Evolutionary conservation across 768 basidiomycete species (phyloP).

Genomic region (Zangia roseola): DNA sequence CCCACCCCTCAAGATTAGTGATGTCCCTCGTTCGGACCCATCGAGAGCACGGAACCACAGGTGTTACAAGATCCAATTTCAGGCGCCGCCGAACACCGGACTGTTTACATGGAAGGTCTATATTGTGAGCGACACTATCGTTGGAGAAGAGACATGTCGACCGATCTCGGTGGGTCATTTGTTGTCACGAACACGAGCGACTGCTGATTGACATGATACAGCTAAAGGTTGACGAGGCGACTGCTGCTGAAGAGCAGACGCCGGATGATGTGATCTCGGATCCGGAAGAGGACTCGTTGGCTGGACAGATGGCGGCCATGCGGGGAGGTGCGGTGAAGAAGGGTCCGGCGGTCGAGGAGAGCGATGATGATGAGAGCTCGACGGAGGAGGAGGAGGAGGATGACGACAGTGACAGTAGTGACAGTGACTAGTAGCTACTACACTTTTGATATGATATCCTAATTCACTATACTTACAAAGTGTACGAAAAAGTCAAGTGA

Average conservation of each 20-base stretch:
- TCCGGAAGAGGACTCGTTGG: constrained; percentile 93
- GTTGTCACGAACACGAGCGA: not conserved
- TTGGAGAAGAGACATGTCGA: constrained; percentile 72
- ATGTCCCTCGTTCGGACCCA: constrained; percentile 65
- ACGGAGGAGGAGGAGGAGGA: constrained; percentile 28
- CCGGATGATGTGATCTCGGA: constrained; percentile 95
- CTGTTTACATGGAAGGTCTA: constrained; percentile 88
- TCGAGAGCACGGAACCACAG: constrained; percentile 60
- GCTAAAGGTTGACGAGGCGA: constrained; percentile 82
- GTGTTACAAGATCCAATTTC: constrained; percentile 90
- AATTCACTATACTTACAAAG: too few species aligned
- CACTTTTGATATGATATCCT: not conserved
- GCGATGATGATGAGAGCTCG: constrained; percentile 26
- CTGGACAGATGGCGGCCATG: constrained; percentile 98
- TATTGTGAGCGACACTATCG: constrained; percentile 83
- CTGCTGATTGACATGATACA: constrained; percentile 30
- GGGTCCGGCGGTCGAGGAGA: constrained; percentile 39
- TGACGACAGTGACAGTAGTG: constrained; percentile 27
- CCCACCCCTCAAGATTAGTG: constrained; percentile 77
- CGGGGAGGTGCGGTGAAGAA: constrained; percentile 85
- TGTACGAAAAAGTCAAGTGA: too few species aligned
- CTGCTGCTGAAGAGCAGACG: constrained; percentile 55
- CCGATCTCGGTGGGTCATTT: constrained; percentile 65
- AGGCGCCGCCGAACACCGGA: constrained; percentile 83
- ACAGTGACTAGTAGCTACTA: constrained; percentile 21